Percentiles rank a stretch among this genome's conserved stretches.
phyloP scores from a whole-genome alignment of 805 yeast species.

The Saccharomycopsis fermentans region DNA sequence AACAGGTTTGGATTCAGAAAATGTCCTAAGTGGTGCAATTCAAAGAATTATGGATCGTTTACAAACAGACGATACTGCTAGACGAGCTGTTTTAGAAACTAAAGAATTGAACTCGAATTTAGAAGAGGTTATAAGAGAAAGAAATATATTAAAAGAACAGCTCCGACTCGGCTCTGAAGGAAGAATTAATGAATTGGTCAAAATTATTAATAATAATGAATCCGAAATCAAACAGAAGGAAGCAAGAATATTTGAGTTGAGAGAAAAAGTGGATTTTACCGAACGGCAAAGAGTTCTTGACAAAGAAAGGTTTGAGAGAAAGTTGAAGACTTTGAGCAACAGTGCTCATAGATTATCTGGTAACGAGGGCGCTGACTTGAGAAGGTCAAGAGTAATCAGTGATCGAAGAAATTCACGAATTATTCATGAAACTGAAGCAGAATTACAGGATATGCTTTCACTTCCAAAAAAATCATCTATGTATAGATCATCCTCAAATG shows the following conservation, averaged over 20 bases:
- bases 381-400: background rate
- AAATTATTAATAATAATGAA: slow-evolving; percentile 56
- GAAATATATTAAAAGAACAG: slow-evolving; percentile 54
- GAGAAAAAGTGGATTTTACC: slow-evolving; percentile 51
- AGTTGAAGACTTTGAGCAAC: slow-evolving; percentile 10
- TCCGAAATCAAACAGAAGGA: slow-evolving; percentile 48
- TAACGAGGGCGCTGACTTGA: background rate
- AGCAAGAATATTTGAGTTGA: slow-evolving; percentile 49
- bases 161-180: slow-evolving; percentile 72
- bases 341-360: slow-evolving; percentile 1
- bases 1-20: slow-evolving; percentile 39
- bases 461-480: slow-evolving; percentile 11
- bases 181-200: slow-evolving; percentile 46
- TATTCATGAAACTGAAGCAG: background rate
- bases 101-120: slow-evolving; percentile 42
- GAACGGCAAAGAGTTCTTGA: slow-evolving; percentile 33
- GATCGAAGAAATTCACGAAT: background rate
- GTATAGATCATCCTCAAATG: slow-evolving; percentile 14
- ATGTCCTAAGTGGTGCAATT: slow-evolving; percentile 68
- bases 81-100: slow-evolving; percentile 53
- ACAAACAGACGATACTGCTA: slow-evolving; percentile 79
- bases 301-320: slow-evolving; percentile 22
- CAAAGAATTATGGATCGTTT: slow-evolving; percentile 61
- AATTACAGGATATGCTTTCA: background rate
- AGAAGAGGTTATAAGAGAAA: slow-evolving; percentile 47